phyloP scores from a whole-genome alignment of 371 early-diverging fungal species.

The Mucor irregularis region DNA sequence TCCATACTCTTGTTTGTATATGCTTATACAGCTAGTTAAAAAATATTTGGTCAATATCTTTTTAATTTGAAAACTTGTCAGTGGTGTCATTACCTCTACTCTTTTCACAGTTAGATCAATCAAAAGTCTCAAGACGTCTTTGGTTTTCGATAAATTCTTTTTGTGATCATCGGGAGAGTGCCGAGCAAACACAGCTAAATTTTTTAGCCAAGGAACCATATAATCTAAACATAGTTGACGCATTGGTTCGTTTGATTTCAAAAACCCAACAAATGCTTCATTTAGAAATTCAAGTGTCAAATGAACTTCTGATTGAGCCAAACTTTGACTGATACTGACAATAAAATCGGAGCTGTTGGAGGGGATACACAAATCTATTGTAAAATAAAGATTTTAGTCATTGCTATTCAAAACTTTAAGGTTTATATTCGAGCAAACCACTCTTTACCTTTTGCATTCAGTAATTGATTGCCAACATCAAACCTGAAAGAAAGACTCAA shows the following conservation, averaged over 20 bases:
- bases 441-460: slow-evolving; percentile 78
- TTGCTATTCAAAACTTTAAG: too few relatives aligned
- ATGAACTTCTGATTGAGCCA: slow-evolving; percentile 75
- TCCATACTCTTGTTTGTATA: slow-evolving; percentile 86
- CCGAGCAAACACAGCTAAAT: slow-evolving; percentile 66
- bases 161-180: slow-evolving; percentile 49
- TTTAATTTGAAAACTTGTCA: too few relatives aligned
- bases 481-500: slow-evolving; percentile 78
- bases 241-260: slow-evolving; percentile 66
- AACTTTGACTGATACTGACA: slow-evolving; percentile 71
- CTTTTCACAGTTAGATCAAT: slow-evolving; percentile 83
- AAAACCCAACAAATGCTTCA: slow-evolving; percentile 84
- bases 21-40: slow-evolving; percentile 65
- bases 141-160: slow-evolving; percentile 60
- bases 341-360: slow-evolving; percentile 85
- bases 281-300: slow-evolving; percentile 88
- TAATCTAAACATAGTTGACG: slow-evolving; percentile 87
- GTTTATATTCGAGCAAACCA: too few relatives aligned
- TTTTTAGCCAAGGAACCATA: slow-evolving; percentile 88
- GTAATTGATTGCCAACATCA: slow-evolving; percentile 78
- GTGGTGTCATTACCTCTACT: slow-evolving; percentile 58
- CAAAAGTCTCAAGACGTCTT: slow-evolving; percentile 72
- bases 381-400: not conserved
- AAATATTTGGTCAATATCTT: too few relatives aligned
- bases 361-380: slow-evolving; percentile 82